These are phyloP conservation scores for Scheffersomyces segobiensis DNA, from an alignment of 1,139 yeast species.

Conservation along the genomic window DNA sequence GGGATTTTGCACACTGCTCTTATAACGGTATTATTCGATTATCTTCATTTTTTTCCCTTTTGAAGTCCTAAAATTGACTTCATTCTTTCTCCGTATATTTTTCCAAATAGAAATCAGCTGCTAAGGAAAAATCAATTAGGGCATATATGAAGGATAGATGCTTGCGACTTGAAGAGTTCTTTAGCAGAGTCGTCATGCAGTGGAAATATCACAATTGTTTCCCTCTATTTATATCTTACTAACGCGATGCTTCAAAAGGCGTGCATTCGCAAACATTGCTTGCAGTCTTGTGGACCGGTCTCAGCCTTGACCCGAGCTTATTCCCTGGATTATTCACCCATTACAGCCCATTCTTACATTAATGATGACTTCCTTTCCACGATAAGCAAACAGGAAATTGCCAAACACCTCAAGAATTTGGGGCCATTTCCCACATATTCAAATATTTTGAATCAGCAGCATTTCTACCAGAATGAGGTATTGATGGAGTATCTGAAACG, in stretches of 20 bases:
- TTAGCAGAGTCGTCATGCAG: not conserved
- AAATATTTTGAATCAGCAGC: constrained; percentile 58
- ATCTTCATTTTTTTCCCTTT: not conserved
- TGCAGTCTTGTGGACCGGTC: not conserved
- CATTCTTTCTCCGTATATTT: not conserved
- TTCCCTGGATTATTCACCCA: constrained; percentile 4
- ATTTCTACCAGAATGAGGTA: constrained; percentile 83
- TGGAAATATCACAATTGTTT: not conserved
- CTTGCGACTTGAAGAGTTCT: not conserved
- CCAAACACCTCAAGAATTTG: constrained; percentile 38
- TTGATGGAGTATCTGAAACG: constrained; percentile 63
- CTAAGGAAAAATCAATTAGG: too few species aligned
- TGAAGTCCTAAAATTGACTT: not conserved
- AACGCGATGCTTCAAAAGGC: not conserved
- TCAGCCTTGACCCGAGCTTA: not conserved
- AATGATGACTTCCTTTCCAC: constrained; percentile 23
- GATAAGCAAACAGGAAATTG: constrained; percentile 39
- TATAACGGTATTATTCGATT: too few species aligned
- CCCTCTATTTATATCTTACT: not conserved
- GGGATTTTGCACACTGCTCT: too few species aligned
- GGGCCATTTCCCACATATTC: constrained; percentile 50
- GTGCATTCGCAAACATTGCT: not conserved
- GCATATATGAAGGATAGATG: not conserved
- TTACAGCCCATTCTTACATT: constrained; percentile 16
- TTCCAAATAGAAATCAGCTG: not conserved